Evolutionary conservation across 1,139 yeast species (phyloP).

Genomic region (Debaryomycetaceae sp.): DNA sequence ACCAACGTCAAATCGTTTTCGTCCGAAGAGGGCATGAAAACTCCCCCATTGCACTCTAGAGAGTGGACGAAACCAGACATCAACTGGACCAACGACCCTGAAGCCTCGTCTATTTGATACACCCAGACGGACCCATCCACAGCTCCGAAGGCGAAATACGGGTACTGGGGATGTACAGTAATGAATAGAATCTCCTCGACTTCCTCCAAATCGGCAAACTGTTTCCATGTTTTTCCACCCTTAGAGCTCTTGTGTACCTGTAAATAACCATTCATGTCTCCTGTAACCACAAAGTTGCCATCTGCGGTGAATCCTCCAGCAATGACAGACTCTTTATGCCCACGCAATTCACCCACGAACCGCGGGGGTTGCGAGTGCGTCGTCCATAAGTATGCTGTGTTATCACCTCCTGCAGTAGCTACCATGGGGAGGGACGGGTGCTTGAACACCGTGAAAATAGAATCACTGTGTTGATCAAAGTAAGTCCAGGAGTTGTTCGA

Average conservation of each 20-base stretch:
- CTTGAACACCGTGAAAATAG: slow-evolving; percentile 70
- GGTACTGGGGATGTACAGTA: slow-evolving; percentile 66
- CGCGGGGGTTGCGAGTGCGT: slow-evolving; percentile 82
- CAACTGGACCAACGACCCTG: slow-evolving; percentile 58
- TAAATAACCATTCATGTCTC: slow-evolving; percentile 90
- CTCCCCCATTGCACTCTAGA: slow-evolving; percentile 74
- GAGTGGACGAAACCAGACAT: slow-evolving; percentile 83
- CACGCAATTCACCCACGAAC: slow-evolving; percentile 66
- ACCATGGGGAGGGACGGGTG: slow-evolving; percentile 81
- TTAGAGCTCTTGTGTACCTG: slow-evolving; percentile 68
- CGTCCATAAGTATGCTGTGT: slow-evolving; percentile 87
- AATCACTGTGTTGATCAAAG: slow-evolving; percentile 84
- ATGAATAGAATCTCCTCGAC: slow-evolving; percentile 81
- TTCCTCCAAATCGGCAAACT: slow-evolving; percentile 71
- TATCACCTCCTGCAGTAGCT: slow-evolving; percentile 88
- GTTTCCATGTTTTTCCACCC: slow-evolving; percentile 80
- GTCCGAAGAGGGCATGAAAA: slow-evolving; percentile 60
- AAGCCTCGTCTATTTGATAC: slow-evolving; percentile 62
- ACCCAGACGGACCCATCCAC: slow-evolving; percentile 94
- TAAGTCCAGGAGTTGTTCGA: slow-evolving; percentile 85
- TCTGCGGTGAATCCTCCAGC: slow-evolving; percentile 80
- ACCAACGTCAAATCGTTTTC: slow-evolving; percentile 63
- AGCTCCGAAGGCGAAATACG: slow-evolving; percentile 91
- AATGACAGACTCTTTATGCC: slow-evolving; percentile 85
- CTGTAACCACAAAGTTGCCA: slow-evolving; percentile 79